Conservation (phyloP, 1,284 basidiomycete genomes). For the Boletus subluridellus region DNA sequence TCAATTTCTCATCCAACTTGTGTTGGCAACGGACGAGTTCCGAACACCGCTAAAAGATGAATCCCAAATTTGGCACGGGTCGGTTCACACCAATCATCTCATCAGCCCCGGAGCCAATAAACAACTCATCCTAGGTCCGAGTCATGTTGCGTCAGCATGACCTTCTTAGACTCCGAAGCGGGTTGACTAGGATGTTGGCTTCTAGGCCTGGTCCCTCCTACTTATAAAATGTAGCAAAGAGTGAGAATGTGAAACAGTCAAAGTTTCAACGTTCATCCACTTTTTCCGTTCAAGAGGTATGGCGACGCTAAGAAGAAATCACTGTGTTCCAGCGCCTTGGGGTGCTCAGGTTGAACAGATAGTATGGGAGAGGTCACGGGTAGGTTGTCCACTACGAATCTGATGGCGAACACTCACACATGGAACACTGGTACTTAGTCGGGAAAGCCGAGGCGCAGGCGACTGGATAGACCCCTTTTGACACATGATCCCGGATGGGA, state of each 20-base stretch:
- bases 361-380: conserved; percentile 17
- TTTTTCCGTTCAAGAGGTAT: not conserved
- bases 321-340: conserved; percentile 8
- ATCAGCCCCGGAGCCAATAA: not conserved
- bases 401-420: conserved; percentile 3
- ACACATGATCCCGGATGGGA: conserved; percentile 24
- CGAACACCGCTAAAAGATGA: not conserved
- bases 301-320: conserved; percentile 23
- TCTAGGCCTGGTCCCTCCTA: not conserved
- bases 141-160: conserved; percentile 8
- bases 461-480: conserved; percentile 16
- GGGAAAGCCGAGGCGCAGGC: conserved; percentile 20
- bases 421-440: not conserved
- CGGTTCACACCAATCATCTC: not conserved
- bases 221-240: conserved; percentile 14
- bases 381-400: not conserved
- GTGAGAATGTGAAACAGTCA: not conserved
- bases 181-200: conserved; percentile 9
- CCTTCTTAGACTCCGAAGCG: not conserved
- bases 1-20: not conserved
- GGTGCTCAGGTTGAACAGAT: conserved; percentile 9
- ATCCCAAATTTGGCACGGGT: not conserved
- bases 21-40: not conserved
- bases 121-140: conserved; percentile 5
- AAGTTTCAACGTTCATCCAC: not conserved